Evolutionary conservation across 495 filamentous ascomycete genomes (phyloP).

Genomic region (Glonium stellatum): DNA sequence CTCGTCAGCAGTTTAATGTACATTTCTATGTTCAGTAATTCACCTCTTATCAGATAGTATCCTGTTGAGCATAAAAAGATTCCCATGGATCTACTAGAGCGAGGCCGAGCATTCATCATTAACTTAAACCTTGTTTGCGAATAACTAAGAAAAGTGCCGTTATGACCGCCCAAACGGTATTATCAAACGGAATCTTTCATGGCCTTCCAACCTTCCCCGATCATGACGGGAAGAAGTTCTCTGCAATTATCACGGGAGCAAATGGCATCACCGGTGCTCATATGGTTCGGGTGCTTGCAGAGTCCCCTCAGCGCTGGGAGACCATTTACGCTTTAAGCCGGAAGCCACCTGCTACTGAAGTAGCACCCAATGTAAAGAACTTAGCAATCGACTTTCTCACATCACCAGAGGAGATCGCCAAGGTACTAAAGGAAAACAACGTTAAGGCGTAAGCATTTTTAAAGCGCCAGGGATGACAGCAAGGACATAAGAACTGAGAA

Average conservation of each 20-base stretch:
- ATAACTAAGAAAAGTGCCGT: background rate
- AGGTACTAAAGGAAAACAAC: conserved; percentile 32
- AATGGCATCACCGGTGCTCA: conserved; percentile 47
- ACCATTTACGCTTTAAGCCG: conserved; percentile 48
- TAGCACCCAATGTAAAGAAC: conserved; percentile 39
- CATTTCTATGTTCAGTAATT: too few relatives aligned
- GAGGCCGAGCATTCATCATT: background rate
- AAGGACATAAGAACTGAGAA: background rate
- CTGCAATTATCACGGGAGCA: conserved; percentile 48
- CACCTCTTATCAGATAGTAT: too few relatives aligned
- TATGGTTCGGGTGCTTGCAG: conserved; percentile 42
- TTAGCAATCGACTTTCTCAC: conserved; percentile 45
- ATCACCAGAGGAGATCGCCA: conserved; percentile 37
- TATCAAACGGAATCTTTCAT: conserved; percentile 40
- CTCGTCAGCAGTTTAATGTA: too few relatives aligned
- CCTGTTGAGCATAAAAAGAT: too few relatives aligned
- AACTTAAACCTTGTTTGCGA: background rate
- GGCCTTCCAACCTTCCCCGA: conserved; percentile 43
- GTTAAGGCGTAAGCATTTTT: conserved; percentile 23
- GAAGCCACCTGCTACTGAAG: conserved; percentile 37
- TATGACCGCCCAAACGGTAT: conserved; percentile 20
- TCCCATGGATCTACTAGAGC: too few relatives aligned
- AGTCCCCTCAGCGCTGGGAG: conserved; percentile 44
- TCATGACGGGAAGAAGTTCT: conserved; percentile 34
- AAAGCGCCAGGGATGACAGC: background rate